A percentile compares a stretch with the other conserved stretches of the same genome.
Conservation (phyloP, 306 rosid species). For the Herpetospermum pedunculosum region DNA sequence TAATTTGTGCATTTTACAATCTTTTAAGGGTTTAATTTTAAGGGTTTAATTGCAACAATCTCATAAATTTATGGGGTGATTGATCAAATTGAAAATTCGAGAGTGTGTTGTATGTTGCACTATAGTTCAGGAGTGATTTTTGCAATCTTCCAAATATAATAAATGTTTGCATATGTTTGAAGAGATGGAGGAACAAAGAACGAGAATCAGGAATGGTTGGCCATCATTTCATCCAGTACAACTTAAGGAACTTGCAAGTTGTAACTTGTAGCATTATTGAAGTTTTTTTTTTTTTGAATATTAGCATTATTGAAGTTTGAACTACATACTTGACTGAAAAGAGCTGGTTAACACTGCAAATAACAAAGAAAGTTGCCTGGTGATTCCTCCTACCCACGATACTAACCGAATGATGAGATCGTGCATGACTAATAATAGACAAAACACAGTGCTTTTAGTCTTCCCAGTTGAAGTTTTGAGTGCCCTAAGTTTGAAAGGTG, state of each 20-base stretch:
- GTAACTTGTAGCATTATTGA: neutral
- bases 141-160: too few relatives aligned
- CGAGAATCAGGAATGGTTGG: neutral
- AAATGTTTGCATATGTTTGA: neutral
- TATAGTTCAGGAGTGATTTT: too few relatives aligned
- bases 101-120: too few relatives aligned
- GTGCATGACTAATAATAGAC: neutral
- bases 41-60: too few relatives aligned
- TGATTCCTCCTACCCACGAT: neutral
- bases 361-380: neutral
- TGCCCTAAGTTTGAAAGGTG: neutral
- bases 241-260: neutral
- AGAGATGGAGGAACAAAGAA: neutral
- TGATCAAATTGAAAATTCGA: too few relatives aligned
- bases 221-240: neutral
- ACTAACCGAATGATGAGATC: neutral
- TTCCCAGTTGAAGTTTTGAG: neutral
- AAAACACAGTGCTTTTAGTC: neutral
- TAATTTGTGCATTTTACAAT: too few relatives aligned
- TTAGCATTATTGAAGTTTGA: neutral
- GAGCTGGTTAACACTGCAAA: neutral
- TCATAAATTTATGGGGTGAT: too few relatives aligned
- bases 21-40: too few relatives aligned
- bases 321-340: neutral
- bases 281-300: too few relatives aligned